phyloP scores from a whole-genome alignment of 768 basidiomycete species.

The Hysterangium stoloniferum region DNA sequence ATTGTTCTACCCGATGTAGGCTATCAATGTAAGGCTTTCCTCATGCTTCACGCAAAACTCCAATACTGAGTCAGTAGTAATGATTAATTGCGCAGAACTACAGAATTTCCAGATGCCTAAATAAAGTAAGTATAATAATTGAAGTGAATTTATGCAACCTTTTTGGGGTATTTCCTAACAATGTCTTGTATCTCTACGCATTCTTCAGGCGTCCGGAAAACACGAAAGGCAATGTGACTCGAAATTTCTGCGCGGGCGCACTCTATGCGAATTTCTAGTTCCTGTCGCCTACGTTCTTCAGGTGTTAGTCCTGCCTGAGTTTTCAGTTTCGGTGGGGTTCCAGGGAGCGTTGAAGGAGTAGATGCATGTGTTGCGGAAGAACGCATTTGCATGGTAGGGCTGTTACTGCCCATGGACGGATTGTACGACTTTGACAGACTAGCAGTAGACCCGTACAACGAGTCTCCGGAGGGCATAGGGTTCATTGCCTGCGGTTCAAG shows the following conservation, averaged over 20 bases:
- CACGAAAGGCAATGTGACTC: conserved; percentile 44
- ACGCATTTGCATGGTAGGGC: background rate
- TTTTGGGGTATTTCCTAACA: too few species aligned
- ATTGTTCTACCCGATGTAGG: too few species aligned
- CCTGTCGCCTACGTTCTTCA: conserved; percentile 45
- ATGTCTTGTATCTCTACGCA: conserved; percentile 44
- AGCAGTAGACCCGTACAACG: background rate
- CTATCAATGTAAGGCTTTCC: too few species aligned
- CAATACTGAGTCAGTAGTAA: too few species aligned
- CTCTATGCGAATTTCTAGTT: conserved; percentile 59
- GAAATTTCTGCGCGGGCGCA: conserved; percentile 55
- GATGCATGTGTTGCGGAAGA: background rate
- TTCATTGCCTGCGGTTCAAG: conserved; percentile 2
- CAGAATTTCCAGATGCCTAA: too few species aligned
- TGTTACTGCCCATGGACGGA: too few species aligned
- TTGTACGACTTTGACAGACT: too few species aligned
- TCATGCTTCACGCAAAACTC: too few species aligned
- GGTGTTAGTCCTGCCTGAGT: conserved; percentile 30
- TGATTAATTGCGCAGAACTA: too few species aligned
- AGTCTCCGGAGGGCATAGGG: background rate
- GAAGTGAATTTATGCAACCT: too few species aligned
- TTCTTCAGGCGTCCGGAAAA: conserved; percentile 63
- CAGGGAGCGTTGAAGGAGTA: background rate
- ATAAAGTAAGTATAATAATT: too few species aligned
- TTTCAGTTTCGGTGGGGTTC: background rate